Evolutionary conservation across 805 yeast genomes (phyloP), one percentile per base, ranked within the genome.

Genomic region (Candida sanyiensis): DNA sequence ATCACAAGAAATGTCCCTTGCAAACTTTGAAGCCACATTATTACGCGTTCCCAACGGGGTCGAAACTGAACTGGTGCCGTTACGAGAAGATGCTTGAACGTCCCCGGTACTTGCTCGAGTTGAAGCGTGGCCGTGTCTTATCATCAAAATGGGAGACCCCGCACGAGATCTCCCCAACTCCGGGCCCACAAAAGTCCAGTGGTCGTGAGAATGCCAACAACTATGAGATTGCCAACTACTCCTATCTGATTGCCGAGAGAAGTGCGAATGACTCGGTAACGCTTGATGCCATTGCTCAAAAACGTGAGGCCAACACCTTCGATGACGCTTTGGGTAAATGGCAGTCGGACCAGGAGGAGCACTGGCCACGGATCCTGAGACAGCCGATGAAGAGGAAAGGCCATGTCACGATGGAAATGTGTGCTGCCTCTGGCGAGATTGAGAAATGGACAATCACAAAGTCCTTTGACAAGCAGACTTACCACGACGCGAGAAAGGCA

Each of bases 371-470:
- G 43, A 73, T 84, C 10, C 62, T 88, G 39, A 69, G 70, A 25
- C 72, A 71, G 16, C 97, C 97, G 2, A 48, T 72, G 52, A 86
- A 87, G 54, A 72, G 82, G 35, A 84, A 86, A 55, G 86, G 88
- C 3, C 94, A 88, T 62, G 93, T 90, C 13, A 66, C 76, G 18
- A 68, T 89, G 58, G 83, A 79, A 47, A 72, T 88, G 3, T 87
- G 96, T 66, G 77, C 86, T 1, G 74, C 89, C 0, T 70, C 80
- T 11, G 96, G 96, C 1, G 71, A 73, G 33, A 61, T 90, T 30
- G 97, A 90, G 61, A 77, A 80, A 43, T 88, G 97, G 96, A 80
- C 80, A 12, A 73, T 93, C 3, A 82, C 97, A 0, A 83, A 80
- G 56, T 78, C 94, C 15, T 69, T 74, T 39, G 83, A 86, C 6